Percentiles rank a stretch among this genome's conserved stretches.
These are phyloP conservation scores for Fraxinus greggii DNA, from an alignment of 305 asterid genomes.

Conservation along the genomic window DNA sequence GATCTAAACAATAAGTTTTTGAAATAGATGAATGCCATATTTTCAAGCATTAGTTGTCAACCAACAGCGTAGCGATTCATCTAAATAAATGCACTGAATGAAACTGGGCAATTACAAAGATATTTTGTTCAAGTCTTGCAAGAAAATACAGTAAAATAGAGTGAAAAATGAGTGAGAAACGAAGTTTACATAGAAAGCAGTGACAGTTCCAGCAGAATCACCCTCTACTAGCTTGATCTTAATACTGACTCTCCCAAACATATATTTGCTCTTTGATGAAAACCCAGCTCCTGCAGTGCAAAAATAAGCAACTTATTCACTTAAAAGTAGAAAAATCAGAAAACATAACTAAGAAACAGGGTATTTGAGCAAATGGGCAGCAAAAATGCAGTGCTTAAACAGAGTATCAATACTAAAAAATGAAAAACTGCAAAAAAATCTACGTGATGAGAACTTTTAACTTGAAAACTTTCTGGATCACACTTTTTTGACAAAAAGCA, in stretches of 20 bases:
- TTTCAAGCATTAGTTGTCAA: too few species aligned
- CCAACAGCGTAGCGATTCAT: too few species aligned
- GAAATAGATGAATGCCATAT: too few species aligned
- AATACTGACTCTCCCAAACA: conserved; percentile 82
- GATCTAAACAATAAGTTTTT: too few species aligned
- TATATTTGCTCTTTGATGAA: conserved; percentile 69
- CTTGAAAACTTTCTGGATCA: neutral
- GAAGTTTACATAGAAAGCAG: conserved; percentile 66
- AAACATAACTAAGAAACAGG: neutral
- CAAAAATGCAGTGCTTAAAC: neutral
- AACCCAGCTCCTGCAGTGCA: conserved; percentile 75
- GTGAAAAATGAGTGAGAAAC: neutral
- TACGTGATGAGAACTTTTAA: neutral
- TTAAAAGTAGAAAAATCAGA: neutral
- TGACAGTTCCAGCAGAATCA: conserved; percentile 95
- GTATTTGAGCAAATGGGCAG: neutral
- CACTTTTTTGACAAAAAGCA: neutral
- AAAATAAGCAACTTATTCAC: neutral
- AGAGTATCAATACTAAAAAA: neutral
- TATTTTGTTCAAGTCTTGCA: neutral
- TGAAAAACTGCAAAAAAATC: neutral
- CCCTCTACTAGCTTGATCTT: conserved; percentile 89
- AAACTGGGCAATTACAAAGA: neutral
- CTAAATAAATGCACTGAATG: conserved; percentile 20
- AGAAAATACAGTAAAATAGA: neutral